A percentile compares a stretch with the other conserved stretches of the same genome.
These are phyloP conservation scores for Microcera coccophila DNA, from an alignment of 2,329 filamentous ascomycete species.

Conservation along the genomic window DNA sequence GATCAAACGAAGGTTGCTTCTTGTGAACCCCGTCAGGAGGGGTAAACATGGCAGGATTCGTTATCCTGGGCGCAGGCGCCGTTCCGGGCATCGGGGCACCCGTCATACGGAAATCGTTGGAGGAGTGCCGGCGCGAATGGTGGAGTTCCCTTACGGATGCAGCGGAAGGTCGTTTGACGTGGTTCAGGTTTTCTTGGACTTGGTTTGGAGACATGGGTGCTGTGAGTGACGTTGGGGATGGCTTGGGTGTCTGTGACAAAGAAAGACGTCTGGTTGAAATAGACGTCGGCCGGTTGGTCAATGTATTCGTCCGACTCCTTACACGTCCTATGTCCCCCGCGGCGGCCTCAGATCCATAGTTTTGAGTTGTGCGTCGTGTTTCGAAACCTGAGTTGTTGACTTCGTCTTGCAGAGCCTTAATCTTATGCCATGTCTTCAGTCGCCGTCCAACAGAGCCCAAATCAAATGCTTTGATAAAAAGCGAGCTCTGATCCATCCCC, in stretches of 20 bases:
- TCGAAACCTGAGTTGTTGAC: constrained; percentile 52
- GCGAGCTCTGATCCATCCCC: constrained; percentile 90
- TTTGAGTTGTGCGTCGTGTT: constrained; percentile 51
- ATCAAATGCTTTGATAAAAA: constrained; percentile 94
- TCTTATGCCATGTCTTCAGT: constrained; percentile 94
- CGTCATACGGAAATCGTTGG: constrained; percentile 64
- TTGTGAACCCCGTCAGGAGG: constrained; percentile 46
- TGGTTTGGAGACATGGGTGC: constrained; percentile 38
- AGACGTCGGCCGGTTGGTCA: constrained; percentile 51
- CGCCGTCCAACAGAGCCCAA: constrained; percentile 85
- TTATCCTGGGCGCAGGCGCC: constrained; percentile 37
- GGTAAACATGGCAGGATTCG: constrained; percentile 42
- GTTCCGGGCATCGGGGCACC: constrained; percentile 19
- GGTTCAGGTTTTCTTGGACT: constrained; percentile 44
- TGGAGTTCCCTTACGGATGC: constrained; percentile 78
- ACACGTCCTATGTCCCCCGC: constrained; percentile 49
- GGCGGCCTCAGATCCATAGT: constrained; percentile 56
- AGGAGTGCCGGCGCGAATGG: constrained; percentile 83
- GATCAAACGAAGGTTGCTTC: constrained; percentile 66
- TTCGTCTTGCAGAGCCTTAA: constrained; percentile 87
- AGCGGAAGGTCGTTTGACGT: constrained; percentile 66
- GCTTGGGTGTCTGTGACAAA: constrained; percentile 46
- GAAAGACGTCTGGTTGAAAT: constrained; percentile 48
- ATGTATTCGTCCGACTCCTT: constrained; percentile 55
- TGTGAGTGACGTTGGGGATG: constrained; percentile 42